Conservation (phyloP, 108 stramenopile species). For the Skeletonema menzelii region DNA sequence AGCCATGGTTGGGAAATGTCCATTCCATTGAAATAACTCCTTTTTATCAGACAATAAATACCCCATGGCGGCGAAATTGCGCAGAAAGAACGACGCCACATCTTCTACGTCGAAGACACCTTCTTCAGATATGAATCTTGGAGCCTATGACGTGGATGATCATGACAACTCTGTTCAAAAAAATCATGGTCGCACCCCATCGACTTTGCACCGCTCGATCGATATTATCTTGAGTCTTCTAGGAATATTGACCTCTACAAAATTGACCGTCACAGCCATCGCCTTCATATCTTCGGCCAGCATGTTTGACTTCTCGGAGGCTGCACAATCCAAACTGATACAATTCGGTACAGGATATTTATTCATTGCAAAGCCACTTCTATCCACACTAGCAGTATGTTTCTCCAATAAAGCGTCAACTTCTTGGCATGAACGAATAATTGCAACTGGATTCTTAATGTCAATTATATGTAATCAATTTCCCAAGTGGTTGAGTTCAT, state of each 20-base stretch:
- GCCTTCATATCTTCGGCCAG: neutral
- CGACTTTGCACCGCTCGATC: neutral
- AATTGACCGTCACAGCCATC: neutral
- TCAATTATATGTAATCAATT: conserved; percentile 40
- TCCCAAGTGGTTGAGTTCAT: conserved; percentile 33
- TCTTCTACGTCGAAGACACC: neutral
- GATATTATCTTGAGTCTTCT: neutral
- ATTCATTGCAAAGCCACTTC: conserved; percentile 25
- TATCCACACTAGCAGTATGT: conserved; percentile 18
- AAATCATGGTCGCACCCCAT: neutral
- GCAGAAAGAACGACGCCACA: neutral
- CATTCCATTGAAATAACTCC: no score
- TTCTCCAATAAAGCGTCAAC: neutral
- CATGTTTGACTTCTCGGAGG: neutral
- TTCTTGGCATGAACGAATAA: conserved; percentile 17
- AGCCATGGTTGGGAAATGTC: no score
- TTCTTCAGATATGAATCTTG: neutral
- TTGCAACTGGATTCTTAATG: conserved; percentile 30
- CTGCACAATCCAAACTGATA: conserved; percentile 9
- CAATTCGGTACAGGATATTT: conserved; percentile 24
- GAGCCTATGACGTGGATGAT: neutral
- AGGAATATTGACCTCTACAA: neutral
- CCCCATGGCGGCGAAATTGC: neutral
- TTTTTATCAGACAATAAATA: no score
- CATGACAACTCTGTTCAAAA: neutral